Conservation (phyloP, 176 grass and related monocot species). For the Eragrostis curvula region DNA sequence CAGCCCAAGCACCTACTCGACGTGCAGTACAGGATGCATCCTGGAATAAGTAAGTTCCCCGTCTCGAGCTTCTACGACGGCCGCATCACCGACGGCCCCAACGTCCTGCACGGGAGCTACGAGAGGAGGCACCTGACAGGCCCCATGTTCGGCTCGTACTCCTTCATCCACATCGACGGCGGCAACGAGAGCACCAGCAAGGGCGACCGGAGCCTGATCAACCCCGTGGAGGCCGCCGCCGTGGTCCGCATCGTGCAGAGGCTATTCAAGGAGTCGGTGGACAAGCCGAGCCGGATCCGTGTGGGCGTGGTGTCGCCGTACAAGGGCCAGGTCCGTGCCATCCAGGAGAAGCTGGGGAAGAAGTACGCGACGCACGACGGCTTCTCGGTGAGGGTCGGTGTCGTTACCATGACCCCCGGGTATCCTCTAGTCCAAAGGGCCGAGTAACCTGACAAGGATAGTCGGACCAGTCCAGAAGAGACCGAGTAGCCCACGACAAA, state of each 20-base stretch:
- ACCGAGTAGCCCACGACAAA: too few species aligned
- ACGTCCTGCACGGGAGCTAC: conserved; percentile 56
- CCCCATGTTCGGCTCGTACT: conserved; percentile 67
- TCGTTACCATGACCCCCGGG: too few species aligned
- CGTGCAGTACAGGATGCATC: conserved; percentile 87
- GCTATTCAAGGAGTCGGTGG: conserved; percentile 48
- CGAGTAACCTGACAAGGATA: too few species aligned
- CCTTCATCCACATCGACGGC: conserved; percentile 66
- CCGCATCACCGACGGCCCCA: conserved; percentile 50
- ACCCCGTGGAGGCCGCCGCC: conserved; percentile 62
- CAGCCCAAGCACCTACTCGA: conserved; percentile 75
- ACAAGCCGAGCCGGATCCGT: background rate
- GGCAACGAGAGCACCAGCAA: conserved; percentile 56
- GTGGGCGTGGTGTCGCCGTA: conserved; percentile 66
- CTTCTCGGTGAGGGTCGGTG: conserved; percentile 72
- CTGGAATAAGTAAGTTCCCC: conserved; percentile 73
- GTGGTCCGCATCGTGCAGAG: conserved; percentile 49
- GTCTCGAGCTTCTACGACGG: conserved; percentile 51
- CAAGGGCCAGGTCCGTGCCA: conserved; percentile 60
- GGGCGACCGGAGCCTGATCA: conserved; percentile 50
- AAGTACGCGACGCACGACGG: background rate
- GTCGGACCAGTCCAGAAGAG: too few species aligned
- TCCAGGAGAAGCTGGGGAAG: conserved; percentile 53
- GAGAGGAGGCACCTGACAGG: conserved; percentile 37
- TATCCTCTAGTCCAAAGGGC: too few species aligned